phyloP scores from a whole-genome alignment of 441 rosid genomes.

The Francoa sonchifolia region DNA sequence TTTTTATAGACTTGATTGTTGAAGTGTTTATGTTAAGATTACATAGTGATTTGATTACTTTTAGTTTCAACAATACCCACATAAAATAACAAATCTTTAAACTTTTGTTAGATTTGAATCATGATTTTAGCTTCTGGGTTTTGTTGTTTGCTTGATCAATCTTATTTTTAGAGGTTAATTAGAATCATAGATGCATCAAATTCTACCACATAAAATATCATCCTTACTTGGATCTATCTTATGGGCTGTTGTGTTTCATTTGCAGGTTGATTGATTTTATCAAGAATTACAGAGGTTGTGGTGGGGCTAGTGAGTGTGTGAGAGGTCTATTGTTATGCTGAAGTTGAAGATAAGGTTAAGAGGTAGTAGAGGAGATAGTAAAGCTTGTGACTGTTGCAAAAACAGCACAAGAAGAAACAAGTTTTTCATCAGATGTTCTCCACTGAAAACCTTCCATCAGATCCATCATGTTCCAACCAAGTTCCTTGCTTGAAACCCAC shows the following conservation, averaged over 20 bases:
- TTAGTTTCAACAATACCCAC: slow-evolving; percentile 25
- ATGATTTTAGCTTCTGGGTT: slow-evolving; percentile 28
- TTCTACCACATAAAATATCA: slow-evolving; percentile 71
- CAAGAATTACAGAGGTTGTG: slow-evolving; percentile 4
- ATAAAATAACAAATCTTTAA: slow-evolving; percentile 50
- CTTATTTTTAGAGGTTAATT: not conserved
- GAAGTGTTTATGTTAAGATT: slow-evolving; percentile 6
- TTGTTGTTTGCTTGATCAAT: slow-evolving; percentile 36
- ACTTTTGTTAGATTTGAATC: slow-evolving; percentile 11
- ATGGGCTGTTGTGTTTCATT: not conserved
- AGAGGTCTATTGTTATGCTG: slow-evolving; percentile 46
- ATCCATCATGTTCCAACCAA: slow-evolving; percentile 49
- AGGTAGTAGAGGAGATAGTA: slow-evolving; percentile 26
- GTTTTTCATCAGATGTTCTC: slow-evolving; percentile 90
- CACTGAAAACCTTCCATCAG: slow-evolving; percentile 70
- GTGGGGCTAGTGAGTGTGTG: slow-evolving; percentile 12
- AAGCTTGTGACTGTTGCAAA: slow-evolving; percentile 47
- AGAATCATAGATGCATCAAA: slow-evolving; percentile 21
- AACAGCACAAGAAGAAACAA: slow-evolving; percentile 60
- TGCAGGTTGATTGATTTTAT: slow-evolving; percentile 14
- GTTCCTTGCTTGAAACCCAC: slow-evolving; percentile 29
- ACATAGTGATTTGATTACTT: too few relatives aligned
- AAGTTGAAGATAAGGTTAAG: slow-evolving; percentile 36
- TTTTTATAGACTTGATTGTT: slow-evolving; percentile 18
- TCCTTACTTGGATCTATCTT: slow-evolving; percentile 7